Base-by-base conservation (phyloP, 371 early-diverging fungal genomes). In the Syncephalastrum contaminatum region DNA sequence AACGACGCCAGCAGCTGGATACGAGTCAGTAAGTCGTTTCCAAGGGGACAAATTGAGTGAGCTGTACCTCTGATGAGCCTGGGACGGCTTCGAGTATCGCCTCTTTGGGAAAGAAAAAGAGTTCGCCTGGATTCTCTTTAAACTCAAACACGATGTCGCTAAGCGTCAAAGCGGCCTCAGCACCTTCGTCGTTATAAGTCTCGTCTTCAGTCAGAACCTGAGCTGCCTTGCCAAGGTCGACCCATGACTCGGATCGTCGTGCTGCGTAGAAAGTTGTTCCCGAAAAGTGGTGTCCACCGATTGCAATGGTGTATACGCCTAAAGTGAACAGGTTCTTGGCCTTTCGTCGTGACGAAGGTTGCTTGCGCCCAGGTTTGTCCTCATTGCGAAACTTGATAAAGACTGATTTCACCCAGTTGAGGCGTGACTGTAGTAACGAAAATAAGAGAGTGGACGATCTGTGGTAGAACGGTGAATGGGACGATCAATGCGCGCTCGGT, bases 111-210 rank as follows among this genome's bases (percentile, higher is more conserved):
- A 80, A 70, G 14, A 74, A 30, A 18, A 65, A 72, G 20, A 76
- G 66, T 45, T 80, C 80, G n/a, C 64, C 67, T 6, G 74, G 58
- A 2, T 54, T 49, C 20, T 75, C 80, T 36, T 67, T 70, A 39
- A 80, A 53, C 45, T 80, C 80, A 48, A 80, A 61, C 13, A 76
- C 76, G 10, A 80, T 59, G 58, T 80, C 75, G 5, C 40, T 43
- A 52, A 59, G 71, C 4, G 59, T 43, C 4, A 72, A 51, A 7
- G 53, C 41, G 15, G 46, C 8, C 21, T 20, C 22, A 16, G 44
- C 24, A 24, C 25, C 56, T 8, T 20, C 44, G 24, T 20, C 21
- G 45, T 21, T 48, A 4, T 22, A 36, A 14, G 10, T 41, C 24
- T 42, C 19, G 39, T 59, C 16, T 2, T 49, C 19, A 2, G 1